Percentiles rank a stretch among this genome's conserved stretches.
These are phyloP conservation scores for Posidonia oceanica DNA, from an alignment of 116 monocot genomes.

Conservation along the genomic window DNA sequence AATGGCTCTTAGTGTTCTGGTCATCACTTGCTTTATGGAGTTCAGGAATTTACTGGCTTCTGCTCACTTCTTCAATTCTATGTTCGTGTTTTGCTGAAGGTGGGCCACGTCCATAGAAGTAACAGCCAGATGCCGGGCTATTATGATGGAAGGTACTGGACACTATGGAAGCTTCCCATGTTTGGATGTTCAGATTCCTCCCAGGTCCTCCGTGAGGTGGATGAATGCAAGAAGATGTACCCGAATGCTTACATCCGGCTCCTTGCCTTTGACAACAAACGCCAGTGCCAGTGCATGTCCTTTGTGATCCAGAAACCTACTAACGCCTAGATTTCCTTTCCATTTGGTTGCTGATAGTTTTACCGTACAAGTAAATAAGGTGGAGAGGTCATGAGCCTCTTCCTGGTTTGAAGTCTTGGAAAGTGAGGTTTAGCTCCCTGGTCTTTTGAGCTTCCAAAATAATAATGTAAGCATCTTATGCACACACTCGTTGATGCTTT, in stretches of 20 bases:
- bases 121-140: constrained; percentile 68
- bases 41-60: too few species aligned
- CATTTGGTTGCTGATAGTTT: background rate
- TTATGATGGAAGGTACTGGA: constrained; percentile 88
- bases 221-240: constrained; percentile 69
- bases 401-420: background rate
- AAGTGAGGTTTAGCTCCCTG: too few species aligned
- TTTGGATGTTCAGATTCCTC: constrained; percentile 64
- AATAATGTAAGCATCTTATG: too few species aligned
- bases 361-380: background rate
- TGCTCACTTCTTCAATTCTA: background rate
- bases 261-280: constrained; percentile 52
- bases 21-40: too few species aligned
- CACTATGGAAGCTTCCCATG: constrained; percentile 87
- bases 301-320: constrained; percentile 65
- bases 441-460: too few species aligned
- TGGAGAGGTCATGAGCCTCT: background rate
- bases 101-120: constrained; percentile 27
- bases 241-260: constrained; percentile 64
- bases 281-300: constrained; percentile 70
- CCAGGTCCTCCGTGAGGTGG: constrained; percentile 47
- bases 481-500: too few species aligned
- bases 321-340: background rate
- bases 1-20: too few species aligned
- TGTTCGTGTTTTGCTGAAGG: constrained; percentile 16